Evolutionary conservation across 139 green algal species (phyloP).

Genomic region (Gonium pectorale): DNA sequence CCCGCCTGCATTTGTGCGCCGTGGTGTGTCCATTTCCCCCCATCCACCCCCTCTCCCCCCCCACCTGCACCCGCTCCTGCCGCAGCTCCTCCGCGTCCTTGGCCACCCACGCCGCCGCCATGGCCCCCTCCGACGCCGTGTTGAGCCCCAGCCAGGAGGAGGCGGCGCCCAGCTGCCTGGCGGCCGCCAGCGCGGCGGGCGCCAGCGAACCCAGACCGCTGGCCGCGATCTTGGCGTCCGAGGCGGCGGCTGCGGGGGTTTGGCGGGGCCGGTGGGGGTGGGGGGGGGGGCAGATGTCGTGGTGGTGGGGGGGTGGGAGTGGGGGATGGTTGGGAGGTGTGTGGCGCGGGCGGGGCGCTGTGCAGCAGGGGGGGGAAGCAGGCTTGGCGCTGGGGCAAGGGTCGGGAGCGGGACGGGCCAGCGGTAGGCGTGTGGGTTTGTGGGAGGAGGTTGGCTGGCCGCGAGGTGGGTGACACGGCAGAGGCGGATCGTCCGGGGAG

Average conservation of each 20-base stretch:
- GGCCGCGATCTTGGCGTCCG: background rate
- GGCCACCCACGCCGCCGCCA: slow-evolving; percentile 30
- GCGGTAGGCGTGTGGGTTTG: no score
- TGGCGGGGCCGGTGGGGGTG: background rate
- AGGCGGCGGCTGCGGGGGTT: background rate
- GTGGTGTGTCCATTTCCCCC: background rate
- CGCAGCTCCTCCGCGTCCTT: background rate
- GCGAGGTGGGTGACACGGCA: no score
- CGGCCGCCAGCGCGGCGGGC: background rate
- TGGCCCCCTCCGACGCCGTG: slow-evolving; percentile 2
- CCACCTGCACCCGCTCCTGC: slow-evolving; percentile 21
- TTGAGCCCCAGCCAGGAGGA: background rate
- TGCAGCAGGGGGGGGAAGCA: background rate
- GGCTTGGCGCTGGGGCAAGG: background rate
- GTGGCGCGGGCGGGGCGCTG: background rate
- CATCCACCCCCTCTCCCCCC: background rate
- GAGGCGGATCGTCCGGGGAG: no score
- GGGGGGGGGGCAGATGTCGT: background rate
- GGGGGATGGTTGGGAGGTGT: background rate
- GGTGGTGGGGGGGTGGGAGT: background rate
- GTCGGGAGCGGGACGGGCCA: no score
- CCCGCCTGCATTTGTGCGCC: no score
- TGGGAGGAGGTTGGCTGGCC: no score
- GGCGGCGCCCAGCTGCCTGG: background rate
- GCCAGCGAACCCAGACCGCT: background rate